Evolutionary conservation across 108 stramenopile species (phyloP), one percentile per base, ranked within the genome.

Genomic region (Schizochytrium sp.): DNA sequence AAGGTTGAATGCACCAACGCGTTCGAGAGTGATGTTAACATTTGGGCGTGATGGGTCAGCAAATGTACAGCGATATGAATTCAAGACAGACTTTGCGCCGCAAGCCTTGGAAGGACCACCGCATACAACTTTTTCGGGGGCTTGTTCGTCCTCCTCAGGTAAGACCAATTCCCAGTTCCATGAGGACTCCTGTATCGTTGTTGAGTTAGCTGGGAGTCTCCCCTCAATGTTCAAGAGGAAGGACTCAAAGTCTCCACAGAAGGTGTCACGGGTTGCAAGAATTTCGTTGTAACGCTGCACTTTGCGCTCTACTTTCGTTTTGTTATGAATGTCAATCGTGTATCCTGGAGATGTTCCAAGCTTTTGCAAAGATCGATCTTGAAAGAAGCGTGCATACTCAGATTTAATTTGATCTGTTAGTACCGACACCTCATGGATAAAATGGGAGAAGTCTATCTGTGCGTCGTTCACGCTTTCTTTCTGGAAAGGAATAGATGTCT

Each of bases 21-120:
- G 76, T 5, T 83, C 76, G n/a, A 83, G 49, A n/a, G 76, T 55
- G 46, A 83, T 53, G 50, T 17, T 83, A 53, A 83, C 76, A n/a
- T 53, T 53, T 4, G 28, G 28, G 10, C 76, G 46, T 4, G 76
- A 55, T 7, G 76, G 76, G 1, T 83, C 64, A 13, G 64, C 41
- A 15, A 69, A 69, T n/a, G n/a, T n/a, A n/a, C n/a, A n/a, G n/a
- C n/a, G n/a, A n/a, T n/a, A n/a, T n/a, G n/a, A n/a, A n/a, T n/a
- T n/a, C n/a, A 69, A 8, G 5, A 15, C 64, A 69, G 12, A 69
- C 64, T 42, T 69, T 38, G 64, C 44, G 64, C 12, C 40, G n/a
- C 19, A 69, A n/a, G n/a, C n/a, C n/a, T n/a, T n/a, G n/a, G n/a
- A 13, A 13, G n/a, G 8, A 69, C 41, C 5, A 42, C n/a, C 12